Percentiles rank a stretch among this genome's conserved stretches.
Evolutionary conservation across 176 grass and related monocot species (phyloP).

Genomic region (Hordeum marinum): DNA sequence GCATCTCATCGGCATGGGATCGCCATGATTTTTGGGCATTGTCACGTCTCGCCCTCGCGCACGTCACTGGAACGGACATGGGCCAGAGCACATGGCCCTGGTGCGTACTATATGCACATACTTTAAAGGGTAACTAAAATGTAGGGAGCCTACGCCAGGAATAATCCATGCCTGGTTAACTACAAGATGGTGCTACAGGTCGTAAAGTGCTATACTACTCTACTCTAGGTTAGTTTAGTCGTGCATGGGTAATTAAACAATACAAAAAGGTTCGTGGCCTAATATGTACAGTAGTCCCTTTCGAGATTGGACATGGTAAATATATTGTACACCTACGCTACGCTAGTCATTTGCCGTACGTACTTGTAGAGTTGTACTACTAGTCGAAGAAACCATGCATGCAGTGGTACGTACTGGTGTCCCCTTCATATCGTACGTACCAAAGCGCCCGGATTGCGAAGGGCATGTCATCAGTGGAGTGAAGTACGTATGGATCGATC

Average conservation of each 20-base stretch:
- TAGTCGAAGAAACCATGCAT: too few species aligned
- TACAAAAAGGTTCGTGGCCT: background rate
- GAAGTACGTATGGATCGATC: too few species aligned
- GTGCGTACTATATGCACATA: background rate
- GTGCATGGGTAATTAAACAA: background rate
- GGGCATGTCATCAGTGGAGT: too few species aligned
- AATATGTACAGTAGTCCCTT: background rate
- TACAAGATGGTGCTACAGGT: background rate
- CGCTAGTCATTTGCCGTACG: too few species aligned
- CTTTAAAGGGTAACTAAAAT: background rate
- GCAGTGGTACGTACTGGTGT: too few species aligned
- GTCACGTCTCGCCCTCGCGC: background rate
- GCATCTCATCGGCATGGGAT: constrained; percentile 19
- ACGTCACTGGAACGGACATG: constrained; percentile 27
- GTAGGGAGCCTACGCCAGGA: background rate
- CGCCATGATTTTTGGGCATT: background rate
- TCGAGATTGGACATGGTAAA: background rate
- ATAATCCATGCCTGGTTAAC: background rate
- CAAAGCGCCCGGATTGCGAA: too few species aligned
- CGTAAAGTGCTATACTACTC: background rate
- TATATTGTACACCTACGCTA: too few species aligned
- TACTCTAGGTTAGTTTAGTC: background rate
- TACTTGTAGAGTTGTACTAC: too few species aligned
- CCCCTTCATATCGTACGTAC: too few species aligned
- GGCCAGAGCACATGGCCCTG: background rate